A percentile compares a stretch with the other conserved stretches of the same genome.
These are phyloP conservation scores for Lactifluus hygrophoroides DNA, from an alignment of 768 basidiomycete species.

Conservation along the genomic window DNA sequence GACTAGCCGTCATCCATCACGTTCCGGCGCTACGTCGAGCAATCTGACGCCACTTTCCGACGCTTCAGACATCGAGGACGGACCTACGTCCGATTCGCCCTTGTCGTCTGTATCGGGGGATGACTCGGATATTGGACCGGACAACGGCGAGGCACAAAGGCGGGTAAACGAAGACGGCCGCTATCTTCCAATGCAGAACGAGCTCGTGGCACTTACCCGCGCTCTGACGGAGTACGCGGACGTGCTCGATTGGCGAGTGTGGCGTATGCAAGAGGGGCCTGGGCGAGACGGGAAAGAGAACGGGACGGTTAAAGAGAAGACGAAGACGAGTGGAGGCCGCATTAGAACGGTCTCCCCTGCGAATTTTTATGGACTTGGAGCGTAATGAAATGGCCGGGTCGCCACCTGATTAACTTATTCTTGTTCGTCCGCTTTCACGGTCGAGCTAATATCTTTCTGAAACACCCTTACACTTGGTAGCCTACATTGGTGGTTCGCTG, in stretches of 20 bases:
- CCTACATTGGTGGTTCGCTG: background rate
- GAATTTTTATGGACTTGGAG: slow-evolving; percentile 8
- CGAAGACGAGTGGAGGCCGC: background rate
- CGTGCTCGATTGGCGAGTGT: slow-evolving; percentile 50
- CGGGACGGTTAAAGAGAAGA: slow-evolving; percentile 4
- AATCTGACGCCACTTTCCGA: slow-evolving; percentile 8
- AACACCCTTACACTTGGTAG: background rate
- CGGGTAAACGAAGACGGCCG: slow-evolving; percentile 12
- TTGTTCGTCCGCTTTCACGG: background rate
- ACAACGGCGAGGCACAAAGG: slow-evolving; percentile 9
- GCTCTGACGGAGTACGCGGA: slow-evolving; percentile 51
- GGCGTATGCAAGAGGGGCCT: slow-evolving; percentile 27
- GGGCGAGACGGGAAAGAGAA: slow-evolving; percentile 1
- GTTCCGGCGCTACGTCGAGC: background rate
- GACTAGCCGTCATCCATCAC: background rate
- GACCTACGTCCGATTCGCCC: background rate
- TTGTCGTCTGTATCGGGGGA: slow-evolving; percentile 18
- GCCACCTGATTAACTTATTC: slow-evolving; percentile 1
- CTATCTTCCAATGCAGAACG: slow-evolving; percentile 24
- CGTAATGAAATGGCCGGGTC: background rate
- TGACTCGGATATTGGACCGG: slow-evolving; percentile 19
- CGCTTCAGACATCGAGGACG: slow-evolving; percentile 4
- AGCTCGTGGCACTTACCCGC: slow-evolving; percentile 41
- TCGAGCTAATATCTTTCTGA: slow-evolving; percentile 1
- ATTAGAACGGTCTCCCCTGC: slow-evolving; percentile 1